These are phyloP conservation scores for Rickenella mellea DNA, from an alignment of 768 basidiomycete genomes.

Conservation along the genomic window DNA sequence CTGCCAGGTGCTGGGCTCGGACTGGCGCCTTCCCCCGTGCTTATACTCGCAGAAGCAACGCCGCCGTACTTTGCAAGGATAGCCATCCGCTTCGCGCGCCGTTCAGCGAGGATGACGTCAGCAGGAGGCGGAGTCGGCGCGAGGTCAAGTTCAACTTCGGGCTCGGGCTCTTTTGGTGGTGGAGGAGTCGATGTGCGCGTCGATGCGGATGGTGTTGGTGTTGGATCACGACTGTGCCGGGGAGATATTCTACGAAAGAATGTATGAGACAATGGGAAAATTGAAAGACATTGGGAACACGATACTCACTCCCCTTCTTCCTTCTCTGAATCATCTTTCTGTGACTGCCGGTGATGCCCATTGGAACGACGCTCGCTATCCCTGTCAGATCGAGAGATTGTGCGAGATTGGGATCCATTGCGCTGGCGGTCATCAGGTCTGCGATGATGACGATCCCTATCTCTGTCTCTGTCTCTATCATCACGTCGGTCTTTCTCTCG, in stretches of 20 bases:
- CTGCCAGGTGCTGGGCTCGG: conserved; percentile 53
- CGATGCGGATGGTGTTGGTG: conserved; percentile 14
- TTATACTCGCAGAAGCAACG: conserved; percentile 30
- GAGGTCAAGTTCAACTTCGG: conserved; percentile 48
- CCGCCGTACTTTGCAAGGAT: conserved; percentile 72
- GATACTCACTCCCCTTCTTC: conserved; percentile 93
- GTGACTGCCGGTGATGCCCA: conserved; percentile 13
- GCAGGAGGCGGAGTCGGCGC: conserved; percentile 34
- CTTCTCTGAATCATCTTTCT: conserved; percentile 44
- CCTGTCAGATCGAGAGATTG: conserved; percentile 9
- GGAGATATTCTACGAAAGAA: conserved; percentile 54
- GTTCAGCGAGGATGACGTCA: conserved; percentile 56
- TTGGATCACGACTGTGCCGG: conserved; percentile 22
- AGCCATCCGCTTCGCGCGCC: conserved; percentile 62
- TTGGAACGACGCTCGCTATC: conserved; percentile 9
- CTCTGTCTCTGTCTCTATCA: conserved; percentile 16
- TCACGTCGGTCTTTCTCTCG: conserved; percentile 17
- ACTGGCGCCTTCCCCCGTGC: conserved; percentile 23
- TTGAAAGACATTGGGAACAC: conserved; percentile 11
- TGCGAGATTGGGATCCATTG: conserved; percentile 18
- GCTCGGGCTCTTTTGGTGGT: conserved; percentile 26
- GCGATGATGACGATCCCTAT: conserved; percentile 20
- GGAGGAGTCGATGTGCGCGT: conserved; percentile 11
- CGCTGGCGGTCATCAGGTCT: conserved; percentile 21
- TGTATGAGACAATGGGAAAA: conserved; percentile 6